These are phyloP conservation scores for Metroxylon sagu DNA, from an alignment of 176 grass and related monocot species.

Conservation along the genomic window DNA sequence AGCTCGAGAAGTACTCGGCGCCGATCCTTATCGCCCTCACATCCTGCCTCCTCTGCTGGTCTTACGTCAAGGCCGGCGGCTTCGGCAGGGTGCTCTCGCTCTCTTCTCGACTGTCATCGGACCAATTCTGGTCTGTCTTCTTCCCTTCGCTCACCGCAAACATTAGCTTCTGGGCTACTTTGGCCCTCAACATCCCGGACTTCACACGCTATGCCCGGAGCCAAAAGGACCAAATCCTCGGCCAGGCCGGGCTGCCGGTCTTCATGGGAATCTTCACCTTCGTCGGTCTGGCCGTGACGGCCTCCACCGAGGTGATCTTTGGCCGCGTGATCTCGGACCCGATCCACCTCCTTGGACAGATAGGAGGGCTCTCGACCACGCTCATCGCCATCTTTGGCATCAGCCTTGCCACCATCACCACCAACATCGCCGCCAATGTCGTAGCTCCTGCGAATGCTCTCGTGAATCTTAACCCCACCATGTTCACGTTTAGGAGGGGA, in stretches of 20 bases:
- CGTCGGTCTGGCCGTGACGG: constrained; percentile 70
- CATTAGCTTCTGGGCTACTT: constrained; percentile 95
- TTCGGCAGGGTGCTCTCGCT: constrained; percentile 63
- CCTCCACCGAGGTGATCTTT: constrained; percentile 82
- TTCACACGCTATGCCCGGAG: constrained; percentile 76
- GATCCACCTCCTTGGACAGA: constrained; percentile 62
- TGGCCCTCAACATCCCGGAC: constrained; percentile 91
- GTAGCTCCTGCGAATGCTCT: constrained; percentile 81
- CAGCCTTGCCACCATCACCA: constrained; percentile 83
- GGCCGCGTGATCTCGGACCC: constrained; percentile 81
- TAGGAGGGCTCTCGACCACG: constrained; percentile 64
- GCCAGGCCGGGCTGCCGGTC: constrained; percentile 66
- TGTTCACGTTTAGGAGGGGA: constrained; percentile 70
- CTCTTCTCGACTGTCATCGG: constrained; percentile 40
- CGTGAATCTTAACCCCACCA: constrained; percentile 62
- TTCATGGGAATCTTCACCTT: constrained; percentile 97
- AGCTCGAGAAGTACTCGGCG: constrained; percentile 76
- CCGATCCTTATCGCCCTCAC: constrained; percentile 65
- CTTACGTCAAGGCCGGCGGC: constrained; percentile 61
- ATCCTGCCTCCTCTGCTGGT: constrained; percentile 67
- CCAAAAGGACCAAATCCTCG: constrained; percentile 75
- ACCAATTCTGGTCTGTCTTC: constrained; percentile 75
- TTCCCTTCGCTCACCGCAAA: constrained; percentile 89
- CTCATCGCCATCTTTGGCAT: constrained; percentile 78
- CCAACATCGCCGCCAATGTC: constrained; percentile 89